Percentiles rank a stretch among this genome's conserved stretches.
Conservation (phyloP, 2,329 filamentous ascomycete species). For the Pseudocercospora cruenta region DNA sequence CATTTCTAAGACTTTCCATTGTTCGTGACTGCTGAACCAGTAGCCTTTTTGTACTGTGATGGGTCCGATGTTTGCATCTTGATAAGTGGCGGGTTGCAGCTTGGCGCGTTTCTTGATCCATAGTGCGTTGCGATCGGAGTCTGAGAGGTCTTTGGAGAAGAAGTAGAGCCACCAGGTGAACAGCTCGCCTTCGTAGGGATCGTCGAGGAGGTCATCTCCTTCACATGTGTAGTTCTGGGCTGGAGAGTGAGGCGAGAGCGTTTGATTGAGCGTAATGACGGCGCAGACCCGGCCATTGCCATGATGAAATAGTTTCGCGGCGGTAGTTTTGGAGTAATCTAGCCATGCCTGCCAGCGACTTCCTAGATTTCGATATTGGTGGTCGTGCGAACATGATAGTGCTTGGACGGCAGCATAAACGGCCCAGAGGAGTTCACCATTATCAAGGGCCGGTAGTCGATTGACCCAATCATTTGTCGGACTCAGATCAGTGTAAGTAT, state of each 20-base stretch:
- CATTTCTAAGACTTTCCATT: slow-evolving; percentile 49
- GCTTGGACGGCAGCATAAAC: slow-evolving; percentile 48
- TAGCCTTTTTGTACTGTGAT: slow-evolving; percentile 50
- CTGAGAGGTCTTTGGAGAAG: slow-evolving; percentile 39
- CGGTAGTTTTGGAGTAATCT: slow-evolving; percentile 46
- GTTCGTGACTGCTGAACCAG: slow-evolving; percentile 50
- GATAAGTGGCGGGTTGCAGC: slow-evolving; percentile 44
- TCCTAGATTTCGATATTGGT: slow-evolving; percentile 39
- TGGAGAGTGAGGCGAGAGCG: slow-evolving; percentile 35
- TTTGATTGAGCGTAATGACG: slow-evolving; percentile 45
- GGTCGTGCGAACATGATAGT: slow-evolving; percentile 36
- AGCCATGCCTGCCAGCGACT: slow-evolving; percentile 46
- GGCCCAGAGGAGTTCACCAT: slow-evolving; percentile 51
- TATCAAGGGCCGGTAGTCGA: slow-evolving; percentile 47
- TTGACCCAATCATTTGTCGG: slow-evolving; percentile 46
- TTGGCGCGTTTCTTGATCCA: slow-evolving; percentile 47
- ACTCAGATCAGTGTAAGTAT: slow-evolving; percentile 26
- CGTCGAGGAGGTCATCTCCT: slow-evolving; percentile 41
- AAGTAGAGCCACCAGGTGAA: slow-evolving; percentile 49
- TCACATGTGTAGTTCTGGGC: slow-evolving; percentile 45
- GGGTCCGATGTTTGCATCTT: slow-evolving; percentile 43
- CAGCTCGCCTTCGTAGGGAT: slow-evolving; percentile 51
- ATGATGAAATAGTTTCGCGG: slow-evolving; percentile 43
- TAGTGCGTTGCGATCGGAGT: slow-evolving; percentile 41
- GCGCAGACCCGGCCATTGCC: slow-evolving; percentile 47